A percentile compares a stretch with the other conserved stretches of the same genome.
Conservation (phyloP, 805 yeast genomes). For the Cyberlindnera euphorbiae region DNA sequence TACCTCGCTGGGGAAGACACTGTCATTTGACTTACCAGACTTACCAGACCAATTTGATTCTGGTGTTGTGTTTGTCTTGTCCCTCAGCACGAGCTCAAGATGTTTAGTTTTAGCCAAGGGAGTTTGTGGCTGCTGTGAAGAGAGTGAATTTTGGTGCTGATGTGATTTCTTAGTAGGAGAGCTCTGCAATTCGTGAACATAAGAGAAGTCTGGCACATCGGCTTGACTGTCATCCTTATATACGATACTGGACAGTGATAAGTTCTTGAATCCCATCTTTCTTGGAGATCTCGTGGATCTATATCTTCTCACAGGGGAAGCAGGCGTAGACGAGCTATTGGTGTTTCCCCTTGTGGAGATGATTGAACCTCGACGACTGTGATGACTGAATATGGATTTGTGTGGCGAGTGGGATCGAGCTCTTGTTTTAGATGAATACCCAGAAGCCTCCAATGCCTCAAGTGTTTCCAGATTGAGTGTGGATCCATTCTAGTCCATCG, state of each 20-base stretch:
- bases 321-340: constrained; percentile 17
- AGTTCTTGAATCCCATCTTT: constrained; percentile 19
- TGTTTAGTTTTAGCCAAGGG: no score
- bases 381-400: constrained; percentile 21
- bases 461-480: constrained; percentile 16
- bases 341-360: constrained; percentile 10
- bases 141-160: no score
- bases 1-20: constrained; percentile 49
- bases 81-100: no score
- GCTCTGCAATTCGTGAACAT: constrained; percentile 25
- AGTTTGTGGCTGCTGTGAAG: no score
- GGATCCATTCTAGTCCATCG: constrained; percentile 19
- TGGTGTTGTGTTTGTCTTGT: constrained; percentile 25
- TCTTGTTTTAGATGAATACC: constrained; percentile 7
- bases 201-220: constrained; percentile 18
- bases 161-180: constrained; percentile 19
- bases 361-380: constrained; percentile 17
- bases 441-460: constrained; percentile 4
- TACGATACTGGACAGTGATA: constrained; percentile 24
- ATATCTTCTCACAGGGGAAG: constrained; percentile 17
- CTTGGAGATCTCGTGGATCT: constrained; percentile 12
- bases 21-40: constrained; percentile 31
- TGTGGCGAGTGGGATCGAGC: constrained; percentile 21
- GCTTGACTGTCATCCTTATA: constrained; percentile 17
- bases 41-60: constrained; percentile 36